Evolutionary conservation across 768 basidiomycete species (phyloP), one percentile per base, ranked within the genome.

Genomic region (Rossbeevera mucosa): DNA sequence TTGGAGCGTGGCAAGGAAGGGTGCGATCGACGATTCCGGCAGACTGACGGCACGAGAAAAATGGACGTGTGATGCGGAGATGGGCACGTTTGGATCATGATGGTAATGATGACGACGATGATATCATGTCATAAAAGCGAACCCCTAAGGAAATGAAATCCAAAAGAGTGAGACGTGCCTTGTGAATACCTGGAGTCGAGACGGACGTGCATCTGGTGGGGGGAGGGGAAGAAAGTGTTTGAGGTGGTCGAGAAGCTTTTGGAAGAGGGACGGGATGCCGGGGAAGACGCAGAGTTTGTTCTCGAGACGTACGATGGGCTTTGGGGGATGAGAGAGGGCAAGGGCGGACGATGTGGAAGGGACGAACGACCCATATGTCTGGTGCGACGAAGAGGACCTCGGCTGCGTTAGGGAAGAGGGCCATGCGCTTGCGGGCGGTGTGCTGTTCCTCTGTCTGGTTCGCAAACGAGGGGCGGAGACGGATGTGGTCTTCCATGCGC

Each of bases 231-330:
- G 71, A 65, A 83, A 90, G 8, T 81, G 81, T 13, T 80, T 80
- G 20, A 94, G 72, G 18, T 78, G 82, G 49, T 83, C 78, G 30
- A 96, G 71, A 76, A 97, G 86, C 67, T 80, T 81, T 60, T 87
- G 82, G 72, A 94, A 95, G 26, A 95, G 76, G 4, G 75, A 70
- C 0, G 94, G 94, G 42, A 96, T 91, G 26, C 94, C 94, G 0
- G 94, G 94, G 71, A 97, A 86, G 24, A 97, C 75, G 69, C 91
- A 95, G 14, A 96, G 76, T 71, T 90, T 94, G 21, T 88, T 87
- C 59, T 81, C 81, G 2, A 96, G 74, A 16, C 92, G 79, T 0
- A 95, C 84, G 12, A 96, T 90, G 22, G 94, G 94, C 88, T n/a
- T n/a, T 91, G 59, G 0, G 28, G 43, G 2, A 51, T 0, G 47